A percentile compares a stretch with the other conserved stretches of the same genome.
Evolutionary conservation across 768 basidiomycete genomes (phyloP).

Genomic region (Tricholoma hemisulphureum): DNA sequence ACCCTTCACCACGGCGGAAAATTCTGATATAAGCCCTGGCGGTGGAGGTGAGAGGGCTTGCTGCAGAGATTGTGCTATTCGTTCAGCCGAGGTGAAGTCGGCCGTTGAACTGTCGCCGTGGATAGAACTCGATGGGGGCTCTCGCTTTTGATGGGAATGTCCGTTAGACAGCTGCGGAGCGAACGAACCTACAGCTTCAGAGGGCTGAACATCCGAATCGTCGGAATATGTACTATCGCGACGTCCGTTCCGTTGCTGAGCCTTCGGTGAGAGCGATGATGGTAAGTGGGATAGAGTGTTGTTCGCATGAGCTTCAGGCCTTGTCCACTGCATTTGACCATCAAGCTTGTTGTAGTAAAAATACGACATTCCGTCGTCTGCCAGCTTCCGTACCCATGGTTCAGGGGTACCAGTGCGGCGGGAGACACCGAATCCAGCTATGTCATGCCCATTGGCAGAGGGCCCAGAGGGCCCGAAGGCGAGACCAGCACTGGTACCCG

Average conservation of each 20-base stretch:
- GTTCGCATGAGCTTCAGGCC: conserved; percentile 43
- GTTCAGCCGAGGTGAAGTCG: conserved; percentile 65
- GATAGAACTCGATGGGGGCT: conserved; percentile 10
- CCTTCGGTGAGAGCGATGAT: conserved; percentile 25
- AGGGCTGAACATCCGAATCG: conserved; percentile 68
- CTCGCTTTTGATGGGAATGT: conserved; percentile 15
- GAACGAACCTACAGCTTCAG: conserved; percentile 31
- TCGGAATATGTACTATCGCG: conserved; percentile 75
- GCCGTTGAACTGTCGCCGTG: conserved; percentile 26
- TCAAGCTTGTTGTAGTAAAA: conserved; percentile 75
- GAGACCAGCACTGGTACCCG: conserved; percentile 52
- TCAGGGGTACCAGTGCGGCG: conserved; percentile 65
- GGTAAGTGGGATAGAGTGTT: conserved; percentile 11
- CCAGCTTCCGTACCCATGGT: conserved; percentile 79
- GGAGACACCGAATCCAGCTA: conserved; percentile 60
- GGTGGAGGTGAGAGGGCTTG: conserved; percentile 55
- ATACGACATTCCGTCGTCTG: conserved; percentile 80
- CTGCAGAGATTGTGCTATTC: conserved; percentile 65
- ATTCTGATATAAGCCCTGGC: conserved; percentile 57
- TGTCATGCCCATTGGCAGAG: conserved; percentile 36
- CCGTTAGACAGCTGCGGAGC: conserved; percentile 30
- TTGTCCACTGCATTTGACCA: conserved; percentile 66
- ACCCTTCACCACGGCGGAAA: conserved; percentile 56
- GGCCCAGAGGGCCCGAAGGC: conserved; percentile 41
- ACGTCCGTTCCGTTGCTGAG: conserved; percentile 34